Evolutionary conservation across 2,329 filamentous ascomycete genomes (phyloP).

Genomic region (Phialophora verrucosa): DNA sequence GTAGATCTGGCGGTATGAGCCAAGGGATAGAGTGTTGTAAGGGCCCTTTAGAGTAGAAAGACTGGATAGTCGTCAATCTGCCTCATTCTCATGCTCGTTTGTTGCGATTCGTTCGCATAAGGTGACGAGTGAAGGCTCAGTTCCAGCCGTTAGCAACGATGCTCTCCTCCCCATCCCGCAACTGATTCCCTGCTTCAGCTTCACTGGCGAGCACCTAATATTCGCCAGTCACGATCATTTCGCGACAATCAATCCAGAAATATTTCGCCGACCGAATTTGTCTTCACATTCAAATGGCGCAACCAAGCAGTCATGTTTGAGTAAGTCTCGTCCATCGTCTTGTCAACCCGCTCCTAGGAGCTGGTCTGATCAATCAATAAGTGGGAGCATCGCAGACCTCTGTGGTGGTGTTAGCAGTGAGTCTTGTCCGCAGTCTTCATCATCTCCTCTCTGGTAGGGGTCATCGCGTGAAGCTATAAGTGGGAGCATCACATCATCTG

Average conservation of each 20-base stretch:
- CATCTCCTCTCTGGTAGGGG: neutral
- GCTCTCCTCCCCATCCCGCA: neutral
- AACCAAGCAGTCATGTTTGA: neutral
- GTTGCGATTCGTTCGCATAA: neutral
- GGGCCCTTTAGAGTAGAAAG: neutral
- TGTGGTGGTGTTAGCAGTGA: conserved; percentile 1
- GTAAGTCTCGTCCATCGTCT: neutral
- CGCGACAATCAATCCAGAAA: neutral
- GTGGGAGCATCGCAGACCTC: neutral
- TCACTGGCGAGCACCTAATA: neutral
- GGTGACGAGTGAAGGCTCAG: neutral
- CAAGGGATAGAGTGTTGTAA: neutral
- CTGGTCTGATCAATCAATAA: neutral
- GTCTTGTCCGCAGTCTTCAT: neutral
- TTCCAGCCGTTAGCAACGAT: neutral
- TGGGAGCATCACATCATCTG: conserved; percentile 1
- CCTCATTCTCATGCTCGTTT: neutral
- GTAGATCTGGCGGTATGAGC: neutral
- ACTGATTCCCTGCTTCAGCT: neutral
- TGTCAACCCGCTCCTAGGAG: neutral
- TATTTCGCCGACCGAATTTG: neutral
- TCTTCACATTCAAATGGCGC: neutral
- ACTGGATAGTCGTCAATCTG: neutral
- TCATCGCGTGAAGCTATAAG: neutral
- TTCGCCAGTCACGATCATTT: neutral